Evolutionary conservation across 2,329 filamentous ascomycete genomes (phyloP).

Genomic region (Fusarium sulawesiense): DNA sequence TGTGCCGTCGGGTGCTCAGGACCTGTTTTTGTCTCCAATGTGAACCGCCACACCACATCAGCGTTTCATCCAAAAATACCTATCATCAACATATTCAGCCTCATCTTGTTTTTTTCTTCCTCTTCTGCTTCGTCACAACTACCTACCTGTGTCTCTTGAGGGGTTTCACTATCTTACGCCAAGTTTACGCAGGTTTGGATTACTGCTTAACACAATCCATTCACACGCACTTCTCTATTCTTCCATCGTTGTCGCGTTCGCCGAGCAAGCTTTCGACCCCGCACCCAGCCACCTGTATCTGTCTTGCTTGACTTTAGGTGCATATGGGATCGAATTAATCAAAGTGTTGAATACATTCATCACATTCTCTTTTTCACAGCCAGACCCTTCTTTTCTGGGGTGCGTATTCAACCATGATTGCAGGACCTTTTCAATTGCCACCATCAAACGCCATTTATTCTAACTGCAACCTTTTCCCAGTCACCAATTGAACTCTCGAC

Average conservation of each 20-base stretch:
- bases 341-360: constrained; percentile 33
- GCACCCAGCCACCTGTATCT: constrained; percentile 35
- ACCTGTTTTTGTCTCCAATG: constrained; percentile 20
- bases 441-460: background rate
- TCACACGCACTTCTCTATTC: constrained; percentile 28
- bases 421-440: background rate
- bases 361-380: constrained; percentile 26
- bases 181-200: constrained; percentile 2
- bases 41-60: constrained; percentile 34
- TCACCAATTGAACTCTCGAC: constrained; percentile 6
- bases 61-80: constrained; percentile 21
- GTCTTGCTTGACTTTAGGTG: constrained; percentile 23
- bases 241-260: constrained; percentile 18
- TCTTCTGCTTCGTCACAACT: constrained; percentile 6
- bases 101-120: constrained; percentile 12
- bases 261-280: constrained; percentile 34
- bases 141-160: background rate
- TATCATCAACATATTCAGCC: constrained; percentile 31
- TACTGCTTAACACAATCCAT: constrained; percentile 32
- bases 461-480: constrained; percentile 17
- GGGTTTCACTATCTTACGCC: background rate
- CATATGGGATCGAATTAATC: constrained; percentile 23
- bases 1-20: constrained; percentile 11
- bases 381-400: constrained; percentile 10
- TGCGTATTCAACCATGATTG: constrained; percentile 26